Evolutionary conservation across 228 moss, liverwort and hornwort species (phyloP).

Genomic region (Sphagnum fallax): DNA sequence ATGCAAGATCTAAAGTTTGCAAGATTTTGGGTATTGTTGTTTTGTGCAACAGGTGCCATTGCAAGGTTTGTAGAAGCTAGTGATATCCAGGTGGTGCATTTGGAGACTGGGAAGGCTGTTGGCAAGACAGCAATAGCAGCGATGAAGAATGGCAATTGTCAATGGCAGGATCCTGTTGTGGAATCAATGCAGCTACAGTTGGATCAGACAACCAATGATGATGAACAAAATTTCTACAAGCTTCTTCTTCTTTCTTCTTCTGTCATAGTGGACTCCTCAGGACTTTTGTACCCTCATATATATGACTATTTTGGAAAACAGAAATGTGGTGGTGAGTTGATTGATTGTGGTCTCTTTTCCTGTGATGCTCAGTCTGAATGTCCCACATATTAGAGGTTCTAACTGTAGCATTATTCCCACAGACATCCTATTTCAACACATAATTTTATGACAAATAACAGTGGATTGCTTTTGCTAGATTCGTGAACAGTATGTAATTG

Average conservation of each 20-base stretch:
- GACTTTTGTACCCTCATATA: slow-evolving; percentile 52
- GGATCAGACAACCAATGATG: slow-evolving; percentile 67
- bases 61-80: slow-evolving; percentile 93
- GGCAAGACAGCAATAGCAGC: slow-evolving; percentile 72
- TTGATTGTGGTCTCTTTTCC: neutral
- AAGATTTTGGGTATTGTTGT: no score
- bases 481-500: slow-evolving; percentile 61
- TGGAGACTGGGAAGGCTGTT: slow-evolving; percentile 76
- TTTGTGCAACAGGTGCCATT: slow-evolving; percentile 47
- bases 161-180: slow-evolving; percentile 76
- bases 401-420: no score
- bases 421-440: neutral
- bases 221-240: slow-evolving; percentile 85
- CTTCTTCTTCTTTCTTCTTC: slow-evolving; percentile 33
- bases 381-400: no score
- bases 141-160: slow-evolving; percentile 68
- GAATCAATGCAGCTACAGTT: slow-evolving; percentile 69
- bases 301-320: slow-evolving; percentile 47
- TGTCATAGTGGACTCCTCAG: slow-evolving; percentile 12
- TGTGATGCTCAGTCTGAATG: no score
- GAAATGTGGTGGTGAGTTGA: slow-evolving; percentile 42
- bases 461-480: slow-evolving; percentile 18
- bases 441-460: neutral
- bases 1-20: no score
- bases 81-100: slow-evolving; percentile 65